Conservation (phyloP, 345 rosid genomes). For the Populus nigra region DNA sequence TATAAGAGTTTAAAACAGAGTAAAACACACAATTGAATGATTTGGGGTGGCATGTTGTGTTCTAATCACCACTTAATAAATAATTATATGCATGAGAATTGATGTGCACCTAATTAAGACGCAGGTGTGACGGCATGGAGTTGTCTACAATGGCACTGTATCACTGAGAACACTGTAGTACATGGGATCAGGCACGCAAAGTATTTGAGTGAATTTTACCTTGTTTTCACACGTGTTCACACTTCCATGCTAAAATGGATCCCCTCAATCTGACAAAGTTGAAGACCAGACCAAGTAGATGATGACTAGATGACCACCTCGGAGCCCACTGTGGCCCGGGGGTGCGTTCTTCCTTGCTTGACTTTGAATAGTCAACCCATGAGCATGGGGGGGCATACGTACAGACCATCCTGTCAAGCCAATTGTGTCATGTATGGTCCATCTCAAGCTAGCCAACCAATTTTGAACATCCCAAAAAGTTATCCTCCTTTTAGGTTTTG, state of each 20-base stretch:
- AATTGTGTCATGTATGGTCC: not conserved
- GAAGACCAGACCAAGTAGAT: slow-evolving; percentile 4
- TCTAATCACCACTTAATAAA: not conserved
- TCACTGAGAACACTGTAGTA: not conserved
- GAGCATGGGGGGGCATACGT: not conserved
- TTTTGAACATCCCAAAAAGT: not conserved
- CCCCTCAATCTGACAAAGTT: slow-evolving; percentile 10
- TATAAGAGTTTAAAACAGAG: not conserved
- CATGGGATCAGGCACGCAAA: not conserved
- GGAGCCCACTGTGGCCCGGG: not conserved
- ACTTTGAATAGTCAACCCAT: not conserved
- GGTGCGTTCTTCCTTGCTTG: not conserved
- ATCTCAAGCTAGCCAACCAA: not conserved
- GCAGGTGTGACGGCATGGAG: not conserved
- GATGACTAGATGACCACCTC: not conserved
- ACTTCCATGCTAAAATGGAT: not conserved
- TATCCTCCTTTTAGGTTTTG: not conserved
- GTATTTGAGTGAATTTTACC: not conserved
- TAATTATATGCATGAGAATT: not conserved
- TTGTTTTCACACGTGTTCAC: not conserved
- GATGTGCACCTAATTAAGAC: not conserved
- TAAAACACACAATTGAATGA: not conserved
- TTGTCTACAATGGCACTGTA: not conserved
- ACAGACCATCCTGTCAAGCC: not conserved
- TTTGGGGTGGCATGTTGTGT: not conserved